Conservation (phyloP, 2,329 filamentous ascomycete genomes). For the Neocatenulostroma microsporum region DNA sequence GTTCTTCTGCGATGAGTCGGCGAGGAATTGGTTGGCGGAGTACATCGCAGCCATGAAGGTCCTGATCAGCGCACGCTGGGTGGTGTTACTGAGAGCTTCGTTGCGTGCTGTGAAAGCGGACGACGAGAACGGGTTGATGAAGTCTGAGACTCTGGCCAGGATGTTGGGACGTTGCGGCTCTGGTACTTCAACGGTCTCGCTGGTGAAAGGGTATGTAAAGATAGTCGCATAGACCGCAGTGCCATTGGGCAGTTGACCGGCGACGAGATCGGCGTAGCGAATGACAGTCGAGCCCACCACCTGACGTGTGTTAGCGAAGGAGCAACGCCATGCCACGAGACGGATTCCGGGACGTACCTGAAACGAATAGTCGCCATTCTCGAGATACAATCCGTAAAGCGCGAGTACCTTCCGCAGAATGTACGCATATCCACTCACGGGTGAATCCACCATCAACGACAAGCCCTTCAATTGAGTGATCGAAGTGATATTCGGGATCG, state of each 20-base stretch:
- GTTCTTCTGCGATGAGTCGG: neutral
- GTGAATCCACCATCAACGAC: neutral
- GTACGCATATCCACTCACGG: slow-evolving; percentile 1
- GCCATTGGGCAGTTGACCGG: slow-evolving; percentile 1
- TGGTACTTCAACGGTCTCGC: neutral
- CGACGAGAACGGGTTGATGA: neutral
- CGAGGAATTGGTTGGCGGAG: neutral
- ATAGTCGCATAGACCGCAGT: slow-evolving; percentile 3
- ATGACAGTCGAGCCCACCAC: neutral
- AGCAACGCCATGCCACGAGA: neutral
- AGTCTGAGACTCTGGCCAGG: slow-evolving; percentile 1
- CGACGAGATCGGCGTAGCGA: slow-evolving; percentile 1
- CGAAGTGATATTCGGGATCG: neutral
- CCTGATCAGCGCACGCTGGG: neutral
- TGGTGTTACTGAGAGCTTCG: neutral
- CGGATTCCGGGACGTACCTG: neutral
- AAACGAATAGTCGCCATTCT: slow-evolving; percentile 1
- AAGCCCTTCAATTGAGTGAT: neutral
- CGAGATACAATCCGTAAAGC: neutral
- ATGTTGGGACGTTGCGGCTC: neutral
- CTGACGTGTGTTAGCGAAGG: neutral
- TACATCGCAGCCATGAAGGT: slow-evolving; percentile 1
- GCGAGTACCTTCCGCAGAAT: slow-evolving; percentile 1
- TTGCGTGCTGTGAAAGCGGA: neutral
- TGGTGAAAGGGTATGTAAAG: slow-evolving; percentile 2